phyloP scores from a whole-genome alignment of 108 stramenopile genomes.

The Fragilariopsis cylindrus region DNA sequence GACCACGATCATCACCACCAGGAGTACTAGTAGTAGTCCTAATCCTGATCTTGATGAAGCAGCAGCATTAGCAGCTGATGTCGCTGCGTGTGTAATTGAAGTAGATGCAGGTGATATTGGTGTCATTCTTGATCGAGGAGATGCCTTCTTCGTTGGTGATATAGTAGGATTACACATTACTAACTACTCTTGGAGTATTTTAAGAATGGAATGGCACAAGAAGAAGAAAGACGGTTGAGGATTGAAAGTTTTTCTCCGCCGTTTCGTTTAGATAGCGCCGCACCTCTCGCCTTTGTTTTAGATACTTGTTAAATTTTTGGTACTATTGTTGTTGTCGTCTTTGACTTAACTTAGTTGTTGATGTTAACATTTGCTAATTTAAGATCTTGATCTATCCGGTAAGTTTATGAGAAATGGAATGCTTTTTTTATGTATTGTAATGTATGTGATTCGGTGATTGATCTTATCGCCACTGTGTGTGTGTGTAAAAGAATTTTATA shows the following conservation, averaged over 20 bases:
- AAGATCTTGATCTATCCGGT: no score
- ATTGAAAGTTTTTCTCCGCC: background rate
- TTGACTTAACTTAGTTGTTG: no score
- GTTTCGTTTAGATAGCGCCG: no score
- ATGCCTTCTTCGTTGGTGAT: background rate
- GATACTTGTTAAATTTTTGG: background rate
- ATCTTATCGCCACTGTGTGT: no score
- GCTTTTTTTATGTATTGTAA: no score
- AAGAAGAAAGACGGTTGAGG: background rate
- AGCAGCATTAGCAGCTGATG: background rate
- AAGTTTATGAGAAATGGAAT: no score
- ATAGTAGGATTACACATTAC: background rate
- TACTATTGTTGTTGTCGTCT: background rate
- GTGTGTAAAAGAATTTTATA: no score
- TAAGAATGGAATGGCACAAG: background rate
- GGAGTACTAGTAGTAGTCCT: no score
- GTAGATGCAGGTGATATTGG: background rate
- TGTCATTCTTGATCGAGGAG: background rate
- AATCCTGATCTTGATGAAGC: background rate
- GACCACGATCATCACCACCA: background rate
- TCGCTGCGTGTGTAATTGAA: background rate
- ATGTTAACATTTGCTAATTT: no score
- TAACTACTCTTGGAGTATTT: background rate
- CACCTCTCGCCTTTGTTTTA: background rate
- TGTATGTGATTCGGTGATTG: no score